A percentile compares a stretch with the other conserved stretches of the same genome.
phyloP scores from a whole-genome alignment of 352 stramenopile species.

The Blastocystis sp. region DNA sequence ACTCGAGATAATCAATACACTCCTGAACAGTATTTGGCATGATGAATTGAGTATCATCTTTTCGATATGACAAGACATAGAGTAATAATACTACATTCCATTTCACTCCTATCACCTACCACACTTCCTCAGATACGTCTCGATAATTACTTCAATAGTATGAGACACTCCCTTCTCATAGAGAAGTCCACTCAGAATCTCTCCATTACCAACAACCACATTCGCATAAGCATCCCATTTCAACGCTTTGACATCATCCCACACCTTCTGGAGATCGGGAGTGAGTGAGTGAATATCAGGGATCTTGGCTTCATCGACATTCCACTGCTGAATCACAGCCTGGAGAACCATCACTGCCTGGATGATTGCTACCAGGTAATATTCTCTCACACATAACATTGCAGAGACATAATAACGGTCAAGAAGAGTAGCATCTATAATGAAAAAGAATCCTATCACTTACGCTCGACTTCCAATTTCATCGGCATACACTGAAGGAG shows the following conservation, averaged over 20 bases:
- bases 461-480: background rate
- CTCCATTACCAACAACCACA: background rate
- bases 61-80: background rate
- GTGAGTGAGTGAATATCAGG: background rate
- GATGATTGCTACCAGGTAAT: slow-evolving; percentile 17
- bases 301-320: background rate
- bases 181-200: background rate
- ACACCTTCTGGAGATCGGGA: background rate
- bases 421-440: background rate
- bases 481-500: background rate
- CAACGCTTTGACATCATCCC: background rate
- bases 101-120: background rate
- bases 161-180: background rate
- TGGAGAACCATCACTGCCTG: background rate
- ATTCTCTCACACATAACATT: background rate
- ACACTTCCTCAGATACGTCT: slow-evolving; percentile 27
- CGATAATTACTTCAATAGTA: slow-evolving; percentile 3
- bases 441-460: background rate
- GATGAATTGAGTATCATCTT: slow-evolving; percentile 6
- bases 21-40: slow-evolving; percentile 17
- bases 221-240: background rate
- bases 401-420: slow-evolving; percentile 15
- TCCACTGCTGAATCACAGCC: background rate
- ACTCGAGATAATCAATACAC: background rate
- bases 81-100: slow-evolving; percentile 30